phyloP scores from a whole-genome alignment of 108 stramenopile species.

The Aurantiochytrium sp. region DNA sequence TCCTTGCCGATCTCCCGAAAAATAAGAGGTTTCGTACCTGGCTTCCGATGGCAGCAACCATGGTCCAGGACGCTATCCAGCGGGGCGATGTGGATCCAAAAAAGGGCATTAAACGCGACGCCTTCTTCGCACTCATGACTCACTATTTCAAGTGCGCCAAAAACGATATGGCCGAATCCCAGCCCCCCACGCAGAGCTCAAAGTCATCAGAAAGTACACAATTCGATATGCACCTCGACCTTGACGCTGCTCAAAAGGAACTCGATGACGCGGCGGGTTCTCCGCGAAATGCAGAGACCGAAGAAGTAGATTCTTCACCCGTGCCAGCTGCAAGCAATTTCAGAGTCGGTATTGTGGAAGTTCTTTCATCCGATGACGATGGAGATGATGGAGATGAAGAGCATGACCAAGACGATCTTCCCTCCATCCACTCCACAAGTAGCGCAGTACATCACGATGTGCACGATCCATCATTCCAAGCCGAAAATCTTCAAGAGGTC shows the following conservation, averaged over 20 bases:
- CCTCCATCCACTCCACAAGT: no score
- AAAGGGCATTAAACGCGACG: not conserved
- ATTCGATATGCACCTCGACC: not conserved
- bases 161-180: no score
- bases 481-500: no score
- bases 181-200: not conserved
- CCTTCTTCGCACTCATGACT: not conserved
- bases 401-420: no score
- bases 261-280: not conserved
- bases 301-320: no score
- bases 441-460: no score
- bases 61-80: not conserved
- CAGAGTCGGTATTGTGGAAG: no score
- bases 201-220: not conserved
- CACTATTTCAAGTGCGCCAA: not conserved
- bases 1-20: not conserved
- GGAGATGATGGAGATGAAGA: no score
- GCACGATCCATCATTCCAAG: no score
- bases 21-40: conserved; percentile 1
- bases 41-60: not conserved
- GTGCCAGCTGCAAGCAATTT: no score
- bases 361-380: no score
- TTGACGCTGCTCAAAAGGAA: not conserved
- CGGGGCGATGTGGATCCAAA: not conserved
- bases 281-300: no score